phyloP scores from a whole-genome alignment of 2,329 filamentous ascomycete genomes.

The Claviceps quebecensis region DNA sequence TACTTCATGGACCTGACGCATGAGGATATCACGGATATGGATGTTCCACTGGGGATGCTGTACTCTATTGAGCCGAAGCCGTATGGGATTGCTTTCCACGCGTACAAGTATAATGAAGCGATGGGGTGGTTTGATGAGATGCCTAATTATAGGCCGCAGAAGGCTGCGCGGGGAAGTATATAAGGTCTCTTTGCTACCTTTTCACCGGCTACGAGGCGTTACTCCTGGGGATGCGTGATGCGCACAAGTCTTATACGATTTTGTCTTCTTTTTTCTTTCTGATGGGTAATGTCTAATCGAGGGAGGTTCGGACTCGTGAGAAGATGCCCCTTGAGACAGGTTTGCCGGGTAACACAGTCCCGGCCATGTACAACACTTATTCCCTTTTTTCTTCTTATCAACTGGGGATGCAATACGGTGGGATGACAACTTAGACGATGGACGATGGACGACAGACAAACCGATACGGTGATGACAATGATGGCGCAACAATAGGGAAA shows the following conservation, averaged over 20 bases:
- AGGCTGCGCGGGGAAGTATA: conserved; percentile 20
- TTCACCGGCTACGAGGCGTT: background rate
- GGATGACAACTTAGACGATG: background rate
- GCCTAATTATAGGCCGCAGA: conserved; percentile 66
- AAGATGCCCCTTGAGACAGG: background rate
- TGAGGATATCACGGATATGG: conserved; percentile 85
- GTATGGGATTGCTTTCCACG: conserved; percentile 94
- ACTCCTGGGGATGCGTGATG: too few species aligned
- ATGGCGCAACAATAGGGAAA: conserved; percentile 1
- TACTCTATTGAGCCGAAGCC: conserved; percentile 96
- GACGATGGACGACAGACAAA: too few species aligned
- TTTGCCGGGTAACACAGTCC: background rate
- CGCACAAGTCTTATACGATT: background rate
- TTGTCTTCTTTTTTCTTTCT: background rate
- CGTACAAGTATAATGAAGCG: conserved; percentile 74
- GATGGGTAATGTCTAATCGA: background rate
- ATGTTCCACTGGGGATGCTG: conserved; percentile 84
- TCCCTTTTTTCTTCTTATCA: background rate
- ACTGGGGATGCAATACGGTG: background rate
- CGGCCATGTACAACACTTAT: conserved; percentile 2
- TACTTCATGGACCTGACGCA: conserved; percentile 91
- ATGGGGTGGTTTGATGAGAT: conserved; percentile 72
- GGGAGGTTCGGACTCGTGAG: background rate
- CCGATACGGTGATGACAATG: background rate
- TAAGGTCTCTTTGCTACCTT: background rate